Evolutionary conservation across 139 green algal species (phyloP), one percentile per base, ranked within the genome.

Genomic region (Diplosphaera chodatii): DNA sequence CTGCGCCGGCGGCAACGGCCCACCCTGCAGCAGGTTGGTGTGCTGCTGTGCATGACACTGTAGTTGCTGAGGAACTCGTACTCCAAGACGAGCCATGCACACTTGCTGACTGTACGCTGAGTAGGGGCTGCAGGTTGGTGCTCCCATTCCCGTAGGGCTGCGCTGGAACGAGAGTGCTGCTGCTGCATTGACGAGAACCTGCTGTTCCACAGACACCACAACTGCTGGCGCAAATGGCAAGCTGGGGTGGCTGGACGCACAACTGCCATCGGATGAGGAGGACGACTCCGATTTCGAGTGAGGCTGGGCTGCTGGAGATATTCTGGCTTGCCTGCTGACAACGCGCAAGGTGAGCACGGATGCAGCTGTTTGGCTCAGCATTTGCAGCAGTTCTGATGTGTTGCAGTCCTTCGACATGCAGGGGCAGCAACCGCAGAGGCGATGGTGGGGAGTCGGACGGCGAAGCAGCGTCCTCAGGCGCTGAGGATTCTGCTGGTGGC

Each of bases 231-330:
- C 41, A 15, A 66, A 41, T 40, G 68, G 37, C 37, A 10, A 76
- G 22, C 40, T 23, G 4, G 63, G 75, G 66, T 67, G 81, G 72
- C 55, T 70, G n/a, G 75, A 67, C 5, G 67, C 63, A 0, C 80
- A 88, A 28, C 70, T 86, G 31, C 80, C 77, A 0, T 76, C 56
- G 4, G 67, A 78, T 0, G 83, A 87, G 25, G 78, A 84, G 33
- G 77, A 82, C 13, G 83, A 87, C 59, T 73, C 73, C 27, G 79
- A 79, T 55, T 87, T 77, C 32, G 73, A 62, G 27, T 28, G 13
- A 37, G 64, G 23, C 64, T 4, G 55, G 22, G 31, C 30, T 37
- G 30, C 18, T 37, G 30, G 34, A 30, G 31, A 68, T n/a, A n/a
- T n/a, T n/a, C n/a, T n/a, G n/a, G n/a, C n/a, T n/a, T n/a, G n/a